phyloP scores from a whole-genome alignment of 805 yeast genomes.

The Wickerhamiella nectarea region DNA sequence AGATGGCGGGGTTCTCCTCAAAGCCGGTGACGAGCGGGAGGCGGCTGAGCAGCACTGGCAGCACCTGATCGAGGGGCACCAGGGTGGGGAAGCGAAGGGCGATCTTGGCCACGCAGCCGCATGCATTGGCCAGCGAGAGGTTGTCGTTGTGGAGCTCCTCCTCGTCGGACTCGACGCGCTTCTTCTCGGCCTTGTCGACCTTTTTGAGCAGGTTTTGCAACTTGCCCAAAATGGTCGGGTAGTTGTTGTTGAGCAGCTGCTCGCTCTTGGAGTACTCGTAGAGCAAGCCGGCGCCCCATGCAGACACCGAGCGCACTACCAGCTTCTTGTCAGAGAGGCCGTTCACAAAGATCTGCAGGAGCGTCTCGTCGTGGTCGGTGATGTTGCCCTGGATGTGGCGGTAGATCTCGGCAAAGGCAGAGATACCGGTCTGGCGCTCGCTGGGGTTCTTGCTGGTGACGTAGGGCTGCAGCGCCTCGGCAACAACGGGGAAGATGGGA shows the following conservation, averaged over 20 bases:
- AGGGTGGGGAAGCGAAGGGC: constrained; percentile 49
- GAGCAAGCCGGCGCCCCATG: constrained; percentile 85
- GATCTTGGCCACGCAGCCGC: constrained; percentile 95
- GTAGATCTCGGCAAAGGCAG: constrained; percentile 82
- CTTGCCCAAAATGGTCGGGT: constrained; percentile 52
- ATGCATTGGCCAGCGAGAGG: constrained; percentile 83
- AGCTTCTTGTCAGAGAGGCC: constrained; percentile 64
- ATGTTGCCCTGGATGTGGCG: constrained; percentile 49
- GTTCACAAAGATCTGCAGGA: constrained; percentile 48
- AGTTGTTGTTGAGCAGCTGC: constrained; percentile 46
- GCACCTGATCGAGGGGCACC: constrained; percentile 64
- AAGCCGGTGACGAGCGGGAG: constrained; percentile 65
- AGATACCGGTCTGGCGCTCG: constrained; percentile 74
- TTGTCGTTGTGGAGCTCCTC: constrained; percentile 74
- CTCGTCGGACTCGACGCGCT: constrained; percentile 33
- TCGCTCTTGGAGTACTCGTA: constrained; percentile 39
- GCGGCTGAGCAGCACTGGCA: constrained; percentile 60
- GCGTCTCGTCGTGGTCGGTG: constrained; percentile 55
- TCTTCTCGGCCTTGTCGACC: constrained; percentile 54
- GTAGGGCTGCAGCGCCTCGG: constrained; percentile 40
- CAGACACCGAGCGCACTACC: constrained; percentile 77
- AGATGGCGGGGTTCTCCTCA: constrained; percentile 88
- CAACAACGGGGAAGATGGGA: constrained; percentile 64
- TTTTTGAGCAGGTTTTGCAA: constrained; percentile 61
- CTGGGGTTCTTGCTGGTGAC: constrained; percentile 37